A percentile compares a stretch with the other conserved stretches of the same genome.
phyloP scores from a whole-genome alignment of 2,329 filamentous ascomycete genomes.

The Neonectria punicea region DNA sequence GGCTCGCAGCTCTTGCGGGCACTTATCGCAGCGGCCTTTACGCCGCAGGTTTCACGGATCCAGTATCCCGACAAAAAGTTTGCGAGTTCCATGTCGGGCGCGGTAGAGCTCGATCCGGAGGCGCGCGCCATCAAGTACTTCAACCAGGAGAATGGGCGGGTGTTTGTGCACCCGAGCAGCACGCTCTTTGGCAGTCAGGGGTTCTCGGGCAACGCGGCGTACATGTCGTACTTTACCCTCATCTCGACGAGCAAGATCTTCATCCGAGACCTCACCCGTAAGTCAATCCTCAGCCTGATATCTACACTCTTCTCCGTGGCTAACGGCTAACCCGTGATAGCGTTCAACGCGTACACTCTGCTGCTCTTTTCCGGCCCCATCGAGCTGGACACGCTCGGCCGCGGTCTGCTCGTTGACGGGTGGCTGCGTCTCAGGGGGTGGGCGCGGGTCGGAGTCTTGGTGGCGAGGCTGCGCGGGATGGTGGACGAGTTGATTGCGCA shows the following conservation, averaged over 20 bases:
- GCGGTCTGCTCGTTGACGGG: slow-evolving; percentile 89
- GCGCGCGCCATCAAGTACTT: slow-evolving; percentile 94
- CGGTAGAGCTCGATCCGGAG: slow-evolving; percentile 93
- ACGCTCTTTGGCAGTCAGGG: slow-evolving; percentile 85
- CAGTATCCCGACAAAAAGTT: slow-evolving; percentile 97
- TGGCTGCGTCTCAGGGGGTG: slow-evolving; percentile 90
- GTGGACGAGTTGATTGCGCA: slow-evolving; percentile 84
- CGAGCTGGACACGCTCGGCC: slow-evolving; percentile 84
- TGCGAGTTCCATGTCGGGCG: slow-evolving; percentile 84
- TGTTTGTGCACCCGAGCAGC: slow-evolving; percentile 93
- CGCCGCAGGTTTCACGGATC: slow-evolving; percentile 90
- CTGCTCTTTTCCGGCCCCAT: slow-evolving; percentile 90
- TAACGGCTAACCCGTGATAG: slow-evolving; percentile 50
- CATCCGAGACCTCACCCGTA: slow-evolving; percentile 88
- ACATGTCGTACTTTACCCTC: slow-evolving; percentile 90
- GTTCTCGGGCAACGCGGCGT: slow-evolving; percentile 79
- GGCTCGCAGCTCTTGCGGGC: slow-evolving; percentile 70
- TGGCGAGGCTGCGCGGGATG: slow-evolving; percentile 84
- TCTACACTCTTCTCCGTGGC: background rate
- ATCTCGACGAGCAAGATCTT: slow-evolving; percentile 94
- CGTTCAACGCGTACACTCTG: slow-evolving; percentile 89
- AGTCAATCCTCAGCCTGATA: slow-evolving; percentile 49
- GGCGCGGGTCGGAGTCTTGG: slow-evolving; percentile 92
- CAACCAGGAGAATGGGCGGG: slow-evolving; percentile 83
- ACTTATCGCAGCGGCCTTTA: slow-evolving; percentile 77